Conservation (phyloP, 495 filamentous ascomycete genomes). For the Penicillium paxilli region DNA sequence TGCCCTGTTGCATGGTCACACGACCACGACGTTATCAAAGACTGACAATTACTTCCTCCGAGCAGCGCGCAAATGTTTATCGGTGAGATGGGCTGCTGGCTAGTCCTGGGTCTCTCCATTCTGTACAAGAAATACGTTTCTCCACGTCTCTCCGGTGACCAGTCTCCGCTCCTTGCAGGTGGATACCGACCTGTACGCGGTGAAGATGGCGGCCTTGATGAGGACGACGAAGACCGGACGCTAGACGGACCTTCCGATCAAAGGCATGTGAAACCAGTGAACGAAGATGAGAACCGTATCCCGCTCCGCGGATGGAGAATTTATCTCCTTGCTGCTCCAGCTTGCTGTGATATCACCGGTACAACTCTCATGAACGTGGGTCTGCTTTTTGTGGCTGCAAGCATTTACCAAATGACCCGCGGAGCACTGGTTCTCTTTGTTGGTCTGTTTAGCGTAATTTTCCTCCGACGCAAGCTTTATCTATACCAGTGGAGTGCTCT, state of each 20-base stretch:
- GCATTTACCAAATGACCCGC: constrained; percentile 98
- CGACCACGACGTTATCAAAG: constrained; percentile 3
- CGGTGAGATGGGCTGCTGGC: constrained; percentile 89
- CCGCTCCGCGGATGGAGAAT: constrained; percentile 71
- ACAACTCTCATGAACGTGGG: constrained; percentile 98
- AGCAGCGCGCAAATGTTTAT: constrained; percentile 82
- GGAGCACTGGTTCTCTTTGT: constrained; percentile 94
- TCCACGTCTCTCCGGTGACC: constrained; percentile 30
- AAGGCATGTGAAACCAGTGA: constrained; percentile 52
- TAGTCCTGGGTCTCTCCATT: constrained; percentile 69
- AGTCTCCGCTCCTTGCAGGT: constrained; percentile 47
- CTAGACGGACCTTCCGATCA: constrained; percentile 22
- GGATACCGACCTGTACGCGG: constrained; percentile 65
- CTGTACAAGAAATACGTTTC: constrained; percentile 60
- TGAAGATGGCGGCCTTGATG: constrained; percentile 46
- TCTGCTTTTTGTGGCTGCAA: constrained; percentile 87
- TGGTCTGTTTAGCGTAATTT: constrained; percentile 90
- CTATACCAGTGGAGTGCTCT: constrained; percentile 89
- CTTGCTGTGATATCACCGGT: constrained; percentile 89
- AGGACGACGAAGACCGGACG: constrained; percentile 48
- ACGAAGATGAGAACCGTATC: constrained; percentile 43
- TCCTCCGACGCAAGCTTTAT: constrained; percentile 74
- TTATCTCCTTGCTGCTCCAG: constrained; percentile 78
- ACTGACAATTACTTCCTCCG: constrained; percentile 7
- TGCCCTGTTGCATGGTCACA: not conserved